Conservation (phyloP, 2,329 filamentous ascomycete species). For the Aspergillus flavus region DNA sequence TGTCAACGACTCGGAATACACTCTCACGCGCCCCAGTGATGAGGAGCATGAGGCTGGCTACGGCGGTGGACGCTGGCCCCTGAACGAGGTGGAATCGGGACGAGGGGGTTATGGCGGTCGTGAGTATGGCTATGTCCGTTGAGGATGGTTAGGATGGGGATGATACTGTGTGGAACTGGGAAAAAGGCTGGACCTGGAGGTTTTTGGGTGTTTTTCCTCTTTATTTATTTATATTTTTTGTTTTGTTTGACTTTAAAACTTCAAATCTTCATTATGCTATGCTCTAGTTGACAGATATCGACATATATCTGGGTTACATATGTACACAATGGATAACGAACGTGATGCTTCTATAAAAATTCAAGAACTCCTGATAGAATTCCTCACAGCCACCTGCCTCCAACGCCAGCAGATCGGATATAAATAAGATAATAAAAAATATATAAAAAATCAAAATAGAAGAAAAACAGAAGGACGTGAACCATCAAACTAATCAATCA, state of each 20-base stretch:
- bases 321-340: background rate
- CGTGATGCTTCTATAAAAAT: background rate
- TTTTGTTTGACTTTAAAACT: background rate
- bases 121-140: background rate
- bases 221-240: background rate
- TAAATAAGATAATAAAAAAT: background rate
- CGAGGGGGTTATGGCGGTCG: background rate
- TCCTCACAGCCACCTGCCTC: background rate
- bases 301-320: too few species aligned
- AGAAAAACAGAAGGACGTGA: background rate
- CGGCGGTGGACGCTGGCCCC: background rate
- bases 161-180: too few species aligned
- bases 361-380: background rate
- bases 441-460: background rate
- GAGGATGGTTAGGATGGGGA: background rate
- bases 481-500: background rate
- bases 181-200: background rate
- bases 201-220: background rate
- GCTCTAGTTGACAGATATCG: background rate
- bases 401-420: background rate
- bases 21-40: background rate
- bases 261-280: too few species aligned
- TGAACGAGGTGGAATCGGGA: background rate
- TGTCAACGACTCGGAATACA: background rate
- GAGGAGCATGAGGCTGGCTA: background rate